Base-by-base conservation (phyloP, 148 eudicot genomes). In the Amaranthus palmeri region DNA sequence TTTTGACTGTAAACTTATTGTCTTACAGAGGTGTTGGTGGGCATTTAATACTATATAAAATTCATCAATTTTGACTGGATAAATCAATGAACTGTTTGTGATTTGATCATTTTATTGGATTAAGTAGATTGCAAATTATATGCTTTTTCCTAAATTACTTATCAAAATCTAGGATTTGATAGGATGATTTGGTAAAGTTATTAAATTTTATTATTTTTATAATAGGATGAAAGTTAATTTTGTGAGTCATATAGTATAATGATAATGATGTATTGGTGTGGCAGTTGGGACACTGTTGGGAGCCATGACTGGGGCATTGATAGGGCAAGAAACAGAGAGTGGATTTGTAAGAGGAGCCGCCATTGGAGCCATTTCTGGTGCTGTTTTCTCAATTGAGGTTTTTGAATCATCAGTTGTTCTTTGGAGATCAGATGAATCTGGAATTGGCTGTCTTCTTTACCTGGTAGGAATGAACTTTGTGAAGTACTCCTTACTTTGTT, bases 291-390 rank as follows among this genome's bases (percentile, higher is more conserved):
- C 97, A 54, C 80, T 95, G 66, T 72, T 95, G 70, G 99, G 99
- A 79, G 96, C 97, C 68, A 73, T 95, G 96, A 95, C 99, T 4
- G 99, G 99, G 52, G 99, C 99, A 50, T 76, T 95, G 72, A 95
- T 95, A 44, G 99, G 99, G 59, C 99, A 95, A 76, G 99, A 95
- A 76, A 95, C 99, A 1, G 99, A 95, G 77, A 91, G 99, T 68
- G 99, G 99, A 64, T 95, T 91, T 70, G 85, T 92, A 8, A 83
- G 99, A 72, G 99, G 98, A 65, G 97, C 99, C 67, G 92, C 99
- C 11, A 96, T 95, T 70, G 99, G 99, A 74, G 99, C 99, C 65
- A 95, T 95, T 46, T 91, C 99, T 71, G 99, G 98, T 72, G 99
- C 99, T 85, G 97, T 95, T 79, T 91, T 95, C 81, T 95, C 99